Base-by-base conservation (phyloP, 139 green algal genomes). In the Zygnema circumcarinatum region DNA sequence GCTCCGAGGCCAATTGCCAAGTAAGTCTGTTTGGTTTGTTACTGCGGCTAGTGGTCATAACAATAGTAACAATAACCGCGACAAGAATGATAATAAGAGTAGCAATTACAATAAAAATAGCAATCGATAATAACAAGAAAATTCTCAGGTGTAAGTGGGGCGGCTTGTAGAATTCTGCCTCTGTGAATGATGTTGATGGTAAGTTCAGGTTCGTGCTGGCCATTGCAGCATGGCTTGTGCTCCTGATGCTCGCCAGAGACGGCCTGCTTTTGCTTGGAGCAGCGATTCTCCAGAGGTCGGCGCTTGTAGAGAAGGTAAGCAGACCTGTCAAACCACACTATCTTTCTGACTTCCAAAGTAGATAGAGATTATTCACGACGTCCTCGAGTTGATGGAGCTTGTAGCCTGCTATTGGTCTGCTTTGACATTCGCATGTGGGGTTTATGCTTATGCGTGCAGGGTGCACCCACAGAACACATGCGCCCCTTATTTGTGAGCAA, bases 401-500 rank as follows among this genome's bases (percentile, higher is more conserved):
- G 29, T 29, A 72, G 56, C 56, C 29, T 29, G 29, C 56, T 72
- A 35, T 72, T n/a, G n/a, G n/a, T n/a, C n/a, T n/a, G n/a, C n/a
- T n/a, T n/a, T n/a, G n/a, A n/a, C n/a, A n/a, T n/a, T n/a, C n/a
- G n/a, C n/a, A n/a, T n/a, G n/a, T n/a, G n/a, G n/a, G n/a, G n/a
- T n/a, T n/a, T n/a, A n/a, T n/a, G n/a, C n/a, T 78, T 78, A 25
- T 53, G 7, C 11, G 7, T 78, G 11, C 35, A 78, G 35, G 11
- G 7, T 78, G 35, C 36, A 7, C 35, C 35, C 35, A 25, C 69
- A 11, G 69, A 78, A 11, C 11, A 36, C 35, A 78, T 78, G 69
- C 69, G 11, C 3, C 69, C 69, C 11, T 42, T 78, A 42, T 78
- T 78, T 78, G 69, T 42, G 36, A 78, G 69, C 69, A 78, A 62